These are phyloP conservation scores for Lizonia empirigonia DNA, from an alignment of 2,329 filamentous ascomycete species.

Conservation along the genomic window DNA sequence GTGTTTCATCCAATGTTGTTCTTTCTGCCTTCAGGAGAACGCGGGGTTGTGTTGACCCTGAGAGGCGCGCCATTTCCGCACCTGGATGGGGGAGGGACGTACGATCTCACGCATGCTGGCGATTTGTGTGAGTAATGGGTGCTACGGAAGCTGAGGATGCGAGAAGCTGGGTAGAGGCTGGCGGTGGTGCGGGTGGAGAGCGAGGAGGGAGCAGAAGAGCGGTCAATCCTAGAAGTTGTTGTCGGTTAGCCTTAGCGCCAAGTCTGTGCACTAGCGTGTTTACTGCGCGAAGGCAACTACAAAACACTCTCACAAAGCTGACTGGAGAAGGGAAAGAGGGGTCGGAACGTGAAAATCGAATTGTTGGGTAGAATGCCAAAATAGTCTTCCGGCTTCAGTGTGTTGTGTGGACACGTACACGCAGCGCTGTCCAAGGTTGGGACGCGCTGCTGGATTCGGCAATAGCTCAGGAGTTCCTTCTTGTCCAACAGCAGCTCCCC, in stretches of 20 bases:
- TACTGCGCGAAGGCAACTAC: conserved; percentile 28
- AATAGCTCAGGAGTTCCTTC: conserved; percentile 16
- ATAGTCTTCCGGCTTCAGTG: no score
- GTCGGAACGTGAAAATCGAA: no score
- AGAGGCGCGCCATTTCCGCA: conserved; percentile 49
- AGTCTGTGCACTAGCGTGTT: conserved; percentile 23
- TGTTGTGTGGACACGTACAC: neutral
- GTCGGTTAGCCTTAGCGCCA: conserved; percentile 19
- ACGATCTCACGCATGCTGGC: conserved; percentile 73
- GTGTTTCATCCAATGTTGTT: conserved; percentile 51
- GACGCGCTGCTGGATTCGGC: neutral
- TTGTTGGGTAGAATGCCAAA: no score
- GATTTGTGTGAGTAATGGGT: conserved; percentile 30
- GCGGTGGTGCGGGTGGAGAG: conserved; percentile 41
- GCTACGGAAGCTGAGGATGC: conserved; percentile 41
- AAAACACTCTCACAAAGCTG: conserved; percentile 9
- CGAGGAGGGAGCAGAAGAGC: conserved; percentile 35
- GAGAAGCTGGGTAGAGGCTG: conserved; percentile 34
- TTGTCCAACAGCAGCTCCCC: conserved; percentile 6
- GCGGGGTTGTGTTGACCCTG: conserved; percentile 39
- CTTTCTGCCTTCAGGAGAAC: conserved; percentile 49
- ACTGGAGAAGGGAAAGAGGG: conserved; percentile 3
- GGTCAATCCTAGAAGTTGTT: conserved; percentile 35
- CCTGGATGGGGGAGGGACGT: conserved; percentile 48
- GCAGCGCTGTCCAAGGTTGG: neutral